Conservation (phyloP, 306 rosid genomes). For the Clitoria ternatea region DNA sequence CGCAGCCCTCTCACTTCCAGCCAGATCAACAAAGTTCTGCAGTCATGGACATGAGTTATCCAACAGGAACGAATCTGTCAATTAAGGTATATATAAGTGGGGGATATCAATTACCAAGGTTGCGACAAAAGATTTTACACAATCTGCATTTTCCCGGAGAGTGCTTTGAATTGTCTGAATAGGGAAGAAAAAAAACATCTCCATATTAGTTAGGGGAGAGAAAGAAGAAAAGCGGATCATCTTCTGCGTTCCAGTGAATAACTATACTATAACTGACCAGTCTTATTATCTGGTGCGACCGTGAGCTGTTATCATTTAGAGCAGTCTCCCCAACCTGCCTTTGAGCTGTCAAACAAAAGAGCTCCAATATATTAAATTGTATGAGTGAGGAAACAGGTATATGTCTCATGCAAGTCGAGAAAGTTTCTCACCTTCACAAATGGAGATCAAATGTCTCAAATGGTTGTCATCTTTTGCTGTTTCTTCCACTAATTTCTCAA, state of each 20-base stretch:
- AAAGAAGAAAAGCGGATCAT: not conserved
- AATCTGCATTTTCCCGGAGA: conserved; percentile 73
- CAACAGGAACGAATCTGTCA: not conserved
- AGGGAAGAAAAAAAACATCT: not conserved
- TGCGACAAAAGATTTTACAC: conserved; percentile 90
- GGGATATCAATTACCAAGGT: conserved; percentile 68
- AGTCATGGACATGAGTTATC: conserved; percentile 6
- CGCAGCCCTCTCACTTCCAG: conserved; percentile 99
- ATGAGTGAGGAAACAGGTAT: not conserved
- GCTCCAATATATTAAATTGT: not conserved
- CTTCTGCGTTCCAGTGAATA: not conserved
- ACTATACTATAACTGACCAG: conserved; percentile 51
- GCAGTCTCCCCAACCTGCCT: conserved; percentile 99
- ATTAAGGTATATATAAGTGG: not conserved
- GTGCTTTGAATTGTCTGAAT: conserved; percentile 89
- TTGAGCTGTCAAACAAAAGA: conserved; percentile 64
- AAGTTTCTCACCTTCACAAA: conserved; percentile 76
- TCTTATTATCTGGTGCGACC: conserved; percentile 98
- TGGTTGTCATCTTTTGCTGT: conserved; percentile 81
- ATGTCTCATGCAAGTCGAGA: not conserved
- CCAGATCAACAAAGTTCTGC: conserved; percentile 97
- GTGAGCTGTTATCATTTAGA: conserved; percentile 87
- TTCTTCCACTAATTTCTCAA: conserved; percentile 95
- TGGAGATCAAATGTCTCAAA: conserved; percentile 83
- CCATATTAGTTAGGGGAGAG: not conserved